Evolutionary conservation across 371 early-diverging fungal genomes (phyloP), one percentile per base, ranked within the genome.

Genomic region (Funneliformis caledonium): DNA sequence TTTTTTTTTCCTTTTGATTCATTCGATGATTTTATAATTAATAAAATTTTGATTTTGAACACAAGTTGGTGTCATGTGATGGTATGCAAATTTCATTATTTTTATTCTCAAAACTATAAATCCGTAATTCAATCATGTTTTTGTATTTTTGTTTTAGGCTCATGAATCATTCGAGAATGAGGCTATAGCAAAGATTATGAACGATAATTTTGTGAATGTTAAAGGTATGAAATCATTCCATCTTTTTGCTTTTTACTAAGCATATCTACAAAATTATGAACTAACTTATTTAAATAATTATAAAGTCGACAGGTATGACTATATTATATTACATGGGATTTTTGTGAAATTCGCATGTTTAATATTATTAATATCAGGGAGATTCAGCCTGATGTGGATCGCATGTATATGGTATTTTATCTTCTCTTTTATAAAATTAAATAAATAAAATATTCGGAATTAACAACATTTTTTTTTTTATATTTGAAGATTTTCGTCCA

Each of bases 11-110:
- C 4, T 56, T 19, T 56, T 56, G 19, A 56, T 56, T 56, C 22
- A 50, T 19, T 11, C 26, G 22, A 65, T 65, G 33, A 65, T 65
- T 26, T 65, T 19, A 11, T 33, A 1, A 26, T 65, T 65, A 26
- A 65, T 65, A 11, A 11, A 65, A 19, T 2, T 37, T 37, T 37
- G 37, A 37, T 37, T 37, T 37, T 37, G 37, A 37, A 10, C 0
- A 16, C 22, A 76, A 88, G 88, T 76, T 92, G 93, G 93, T 93
- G 92, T 79, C 91, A 91, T 85, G 93, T 92, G 19, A 92, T 92
- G 93, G 82, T 81, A 81, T 31, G 67, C 19, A 9, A 68, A 59
- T 50, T 79, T 11, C 33, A 1, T 6, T 19, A 56, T 19, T 26
- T n/a, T 69, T 8, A 37, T 69, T 74, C 48, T 78, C 47, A 2